Conservation (phyloP, 148 eudicot species). For the Silene uniflora region DNA sequence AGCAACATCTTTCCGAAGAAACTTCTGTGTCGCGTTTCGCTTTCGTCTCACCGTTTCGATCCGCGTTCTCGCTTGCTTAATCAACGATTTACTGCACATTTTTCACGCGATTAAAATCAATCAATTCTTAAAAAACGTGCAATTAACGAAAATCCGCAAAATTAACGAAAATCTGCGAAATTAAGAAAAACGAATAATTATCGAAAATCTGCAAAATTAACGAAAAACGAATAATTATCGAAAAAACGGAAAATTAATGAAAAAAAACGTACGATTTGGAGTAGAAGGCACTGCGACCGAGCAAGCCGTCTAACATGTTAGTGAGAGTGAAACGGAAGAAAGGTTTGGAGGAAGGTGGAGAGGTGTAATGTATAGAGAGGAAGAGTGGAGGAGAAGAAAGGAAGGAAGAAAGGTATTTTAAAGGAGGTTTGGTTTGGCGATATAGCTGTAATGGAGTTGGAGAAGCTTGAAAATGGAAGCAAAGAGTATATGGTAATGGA, state of each 20-base stretch:
- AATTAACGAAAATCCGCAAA: too few relatives aligned
- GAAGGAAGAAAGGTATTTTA: background rate
- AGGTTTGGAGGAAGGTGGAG: too few relatives aligned
- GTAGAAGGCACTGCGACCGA: background rate
- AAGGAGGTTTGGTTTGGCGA: background rate
- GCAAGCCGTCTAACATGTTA: background rate
- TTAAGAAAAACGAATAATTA: too few relatives aligned
- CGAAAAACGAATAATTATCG: background rate
- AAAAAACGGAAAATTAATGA: too few relatives aligned
- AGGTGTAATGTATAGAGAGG: background rate
- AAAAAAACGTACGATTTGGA: background rate
- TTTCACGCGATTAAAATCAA: background rate
- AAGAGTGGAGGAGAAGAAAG: background rate
- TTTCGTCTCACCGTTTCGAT: conserved; percentile 62
- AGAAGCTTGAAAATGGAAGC: conserved; percentile 12
- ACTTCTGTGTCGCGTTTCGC: conserved; percentile 79
- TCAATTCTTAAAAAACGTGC: too few relatives aligned
- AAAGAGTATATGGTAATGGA: background rate
- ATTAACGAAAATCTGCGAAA: too few relatives aligned
- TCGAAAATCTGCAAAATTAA: too few relatives aligned
- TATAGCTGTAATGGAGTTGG: background rate
- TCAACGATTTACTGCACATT: conserved; percentile 37
- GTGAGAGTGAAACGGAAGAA: too few relatives aligned
- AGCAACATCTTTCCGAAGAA: conserved; percentile 73
- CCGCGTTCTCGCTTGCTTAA: conserved; percentile 61